Conservation (phyloP, 2,329 filamentous ascomycete species). For the Periconia digitata region DNA sequence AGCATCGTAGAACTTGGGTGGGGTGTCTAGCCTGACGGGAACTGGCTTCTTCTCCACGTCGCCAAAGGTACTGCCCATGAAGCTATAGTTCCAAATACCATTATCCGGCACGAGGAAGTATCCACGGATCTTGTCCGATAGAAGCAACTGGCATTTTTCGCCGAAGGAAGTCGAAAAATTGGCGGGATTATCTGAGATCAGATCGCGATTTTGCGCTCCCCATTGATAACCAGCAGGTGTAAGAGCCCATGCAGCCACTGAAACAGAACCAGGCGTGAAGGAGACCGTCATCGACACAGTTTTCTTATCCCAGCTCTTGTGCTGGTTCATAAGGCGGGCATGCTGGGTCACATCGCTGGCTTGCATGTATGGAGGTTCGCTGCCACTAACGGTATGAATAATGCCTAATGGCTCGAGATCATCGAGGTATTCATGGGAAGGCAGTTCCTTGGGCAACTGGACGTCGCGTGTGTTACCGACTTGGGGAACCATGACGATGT, state of each 20-base stretch:
- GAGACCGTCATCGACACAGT: constrained; percentile 93
- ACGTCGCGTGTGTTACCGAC: constrained; percentile 91
- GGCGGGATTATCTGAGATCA: constrained; percentile 86
- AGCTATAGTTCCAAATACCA: constrained; percentile 94
- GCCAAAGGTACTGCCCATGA: constrained; percentile 89
- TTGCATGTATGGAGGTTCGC: constrained; percentile 95
- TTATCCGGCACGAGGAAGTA: constrained; percentile 96
- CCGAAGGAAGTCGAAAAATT: constrained; percentile 93
- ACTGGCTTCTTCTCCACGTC: constrained; percentile 88
- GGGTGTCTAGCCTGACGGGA: constrained; percentile 92
- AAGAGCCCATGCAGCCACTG: constrained; percentile 88
- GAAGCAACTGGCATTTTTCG: constrained; percentile 89
- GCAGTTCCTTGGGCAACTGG: constrained; percentile 84
- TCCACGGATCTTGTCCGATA: constrained; percentile 90
- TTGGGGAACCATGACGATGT: constrained; percentile 96
- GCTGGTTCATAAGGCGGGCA: constrained; percentile 81
- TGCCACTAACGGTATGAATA: constrained; percentile 93
- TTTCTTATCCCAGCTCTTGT: constrained; percentile 81
- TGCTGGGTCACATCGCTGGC: constrained; percentile 94
- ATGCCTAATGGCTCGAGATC: constrained; percentile 87
- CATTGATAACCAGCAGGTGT: constrained; percentile 93
- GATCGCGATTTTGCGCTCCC: constrained; percentile 95
- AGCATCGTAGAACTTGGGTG: constrained; percentile 84
- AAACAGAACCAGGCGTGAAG: constrained; percentile 95
- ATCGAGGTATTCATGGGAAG: constrained; percentile 87